These are phyloP conservation scores for Agaricus blazei DNA, from an alignment of 768 basidiomycete species.

Conservation along the genomic window DNA sequence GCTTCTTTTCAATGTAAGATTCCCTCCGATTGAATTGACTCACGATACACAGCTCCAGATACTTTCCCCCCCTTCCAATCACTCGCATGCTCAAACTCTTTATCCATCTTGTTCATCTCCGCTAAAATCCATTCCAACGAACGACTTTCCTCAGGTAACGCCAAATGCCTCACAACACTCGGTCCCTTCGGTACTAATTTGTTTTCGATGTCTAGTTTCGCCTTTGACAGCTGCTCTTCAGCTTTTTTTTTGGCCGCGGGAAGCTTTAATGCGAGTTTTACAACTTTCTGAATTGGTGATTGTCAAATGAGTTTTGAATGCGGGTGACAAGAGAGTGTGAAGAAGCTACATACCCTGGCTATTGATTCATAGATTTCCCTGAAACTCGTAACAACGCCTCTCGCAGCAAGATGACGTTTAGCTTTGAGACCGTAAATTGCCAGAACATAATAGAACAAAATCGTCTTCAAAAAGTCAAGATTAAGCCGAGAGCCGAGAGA, in stretches of 20 bases:
- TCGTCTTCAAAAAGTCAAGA: slow-evolving; percentile 49
- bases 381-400: slow-evolving; percentile 46
- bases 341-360: slow-evolving; percentile 33
- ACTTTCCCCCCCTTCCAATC: slow-evolving; percentile 72
- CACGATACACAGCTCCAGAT: slow-evolving; percentile 85
- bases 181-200: slow-evolving; percentile 63
- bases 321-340: neutral
- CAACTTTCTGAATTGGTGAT: slow-evolving; percentile 13
- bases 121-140: slow-evolving; percentile 66
- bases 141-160: slow-evolving; percentile 61
- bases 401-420: slow-evolving; percentile 59
- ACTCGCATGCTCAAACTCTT: slow-evolving; percentile 35
- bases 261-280: slow-evolving; percentile 55
- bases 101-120: slow-evolving; percentile 81
- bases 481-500: slow-evolving; percentile 9
- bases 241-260: slow-evolving; percentile 61
- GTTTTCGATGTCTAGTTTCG: slow-evolving; percentile 59
- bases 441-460: slow-evolving; percentile 56
- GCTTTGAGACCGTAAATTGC: slow-evolving; percentile 45
- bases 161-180: slow-evolving; percentile 58
- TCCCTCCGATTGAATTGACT: slow-evolving; percentile 15
- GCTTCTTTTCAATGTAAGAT: neutral
- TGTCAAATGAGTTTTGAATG: neutral
- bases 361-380: slow-evolving; percentile 51
- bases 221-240: slow-evolving; percentile 56